These are phyloP conservation scores for Vaccinium corymbosum DNA, from an alignment of 148 eudicot species.

Conservation along the genomic window DNA sequence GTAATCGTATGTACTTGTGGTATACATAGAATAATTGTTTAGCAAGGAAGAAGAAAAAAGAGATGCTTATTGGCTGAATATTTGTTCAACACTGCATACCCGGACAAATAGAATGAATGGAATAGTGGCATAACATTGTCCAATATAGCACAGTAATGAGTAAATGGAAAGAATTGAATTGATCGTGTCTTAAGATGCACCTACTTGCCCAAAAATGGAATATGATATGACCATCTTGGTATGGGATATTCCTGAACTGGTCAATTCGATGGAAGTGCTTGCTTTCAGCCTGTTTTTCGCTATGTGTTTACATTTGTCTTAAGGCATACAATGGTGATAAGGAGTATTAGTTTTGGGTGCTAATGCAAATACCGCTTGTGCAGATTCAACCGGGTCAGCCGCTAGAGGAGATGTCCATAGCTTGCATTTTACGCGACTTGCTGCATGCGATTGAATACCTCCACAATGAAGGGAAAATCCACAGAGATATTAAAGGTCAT, in stretches of 20 bases:
- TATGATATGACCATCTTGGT: background rate
- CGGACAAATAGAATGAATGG: background rate
- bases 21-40: background rate
- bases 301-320: background rate
- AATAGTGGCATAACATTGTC: background rate
- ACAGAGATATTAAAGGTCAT: conserved; percentile 91
- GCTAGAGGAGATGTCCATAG: conserved; percentile 85
- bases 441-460: conserved; percentile 95
- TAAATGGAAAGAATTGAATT: background rate
- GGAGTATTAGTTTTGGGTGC: background rate
- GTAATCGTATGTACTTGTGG: background rate
- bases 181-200: background rate
- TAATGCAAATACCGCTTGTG: conserved; percentile 24
- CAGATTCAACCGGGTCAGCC: conserved; percentile 96
- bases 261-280: background rate
- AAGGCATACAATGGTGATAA: background rate
- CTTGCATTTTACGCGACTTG: conserved; percentile 87
- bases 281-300: background rate
- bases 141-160: background rate
- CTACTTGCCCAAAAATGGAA: background rate
- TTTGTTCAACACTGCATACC: background rate
- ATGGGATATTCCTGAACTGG: conserved; percentile 4
- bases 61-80: conserved; percentile 9
- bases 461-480: conserved; percentile 93
- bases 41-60: background rate